Conservation (phyloP, 108 stramenopile species). For the Skeletonema potamos region DNA sequence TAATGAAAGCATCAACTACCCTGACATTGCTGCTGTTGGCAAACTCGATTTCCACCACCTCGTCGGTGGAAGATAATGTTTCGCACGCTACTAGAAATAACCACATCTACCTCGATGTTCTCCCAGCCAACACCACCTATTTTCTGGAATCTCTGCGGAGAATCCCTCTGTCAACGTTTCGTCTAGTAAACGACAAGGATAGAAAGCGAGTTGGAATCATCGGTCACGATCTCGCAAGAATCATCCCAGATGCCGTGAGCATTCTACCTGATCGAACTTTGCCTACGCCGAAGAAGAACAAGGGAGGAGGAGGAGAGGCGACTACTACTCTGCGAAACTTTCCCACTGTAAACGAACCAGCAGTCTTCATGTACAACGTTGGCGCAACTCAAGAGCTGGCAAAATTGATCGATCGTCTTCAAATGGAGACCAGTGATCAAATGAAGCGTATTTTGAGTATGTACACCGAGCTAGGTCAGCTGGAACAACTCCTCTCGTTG, state of each 20-base stretch:
- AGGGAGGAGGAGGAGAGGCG: conserved; percentile 24
- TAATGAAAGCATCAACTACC: neutral
- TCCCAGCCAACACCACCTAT: conserved; percentile 30
- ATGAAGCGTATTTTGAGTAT: conserved; percentile 43
- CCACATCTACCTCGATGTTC: conserved; percentile 42
- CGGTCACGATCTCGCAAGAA: conserved; percentile 30
- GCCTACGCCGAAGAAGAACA: conserved; percentile 29
- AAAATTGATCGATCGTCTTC: conserved; percentile 25
- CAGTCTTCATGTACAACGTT: conserved; percentile 66
- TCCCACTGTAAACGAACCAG: conserved; percentile 61
- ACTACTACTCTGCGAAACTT: conserved; percentile 5
- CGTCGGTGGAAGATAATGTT: neutral
- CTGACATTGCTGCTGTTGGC: neutral
- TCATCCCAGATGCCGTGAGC: conserved; percentile 55
- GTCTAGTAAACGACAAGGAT: conserved; percentile 26
- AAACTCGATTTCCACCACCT: neutral
- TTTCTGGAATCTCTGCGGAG: conserved; percentile 31
- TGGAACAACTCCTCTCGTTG: conserved; percentile 39
- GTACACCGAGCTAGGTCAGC: conserved; percentile 26
- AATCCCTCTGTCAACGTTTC: conserved; percentile 32
- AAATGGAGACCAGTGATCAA: conserved; percentile 29
- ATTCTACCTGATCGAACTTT: conserved; percentile 45
- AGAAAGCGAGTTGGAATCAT: conserved; percentile 36
- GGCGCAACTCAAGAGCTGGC: conserved; percentile 74
- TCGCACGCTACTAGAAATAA: neutral